Evolutionary conservation across 2,329 filamentous ascomycete species (phyloP).

Genomic region (Fusarium incarnatum): DNA sequence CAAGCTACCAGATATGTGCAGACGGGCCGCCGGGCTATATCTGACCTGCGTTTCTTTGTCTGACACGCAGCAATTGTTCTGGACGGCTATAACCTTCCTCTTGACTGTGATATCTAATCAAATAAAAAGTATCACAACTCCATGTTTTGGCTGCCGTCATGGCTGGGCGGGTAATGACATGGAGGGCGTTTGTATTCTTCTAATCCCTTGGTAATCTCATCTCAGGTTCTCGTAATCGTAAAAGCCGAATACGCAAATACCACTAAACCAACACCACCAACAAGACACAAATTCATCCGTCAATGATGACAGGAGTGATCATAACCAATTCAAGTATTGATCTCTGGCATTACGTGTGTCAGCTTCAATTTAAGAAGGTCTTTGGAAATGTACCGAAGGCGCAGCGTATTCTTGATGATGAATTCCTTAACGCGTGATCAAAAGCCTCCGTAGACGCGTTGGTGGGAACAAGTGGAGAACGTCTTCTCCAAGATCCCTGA

Average conservation of each 20-base stretch:
- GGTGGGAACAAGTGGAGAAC: slow-evolving; percentile 29
- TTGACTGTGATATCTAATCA: not conserved
- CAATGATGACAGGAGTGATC: not conserved
- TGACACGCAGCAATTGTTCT: not conserved
- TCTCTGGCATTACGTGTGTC: slow-evolving; percentile 9
- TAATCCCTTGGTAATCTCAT: not conserved
- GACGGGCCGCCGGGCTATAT: not conserved
- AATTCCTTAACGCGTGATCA: slow-evolving; percentile 1
- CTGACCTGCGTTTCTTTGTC: slow-evolving; percentile 16
- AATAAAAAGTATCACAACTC: not conserved
- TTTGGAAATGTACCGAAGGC: slow-evolving; percentile 1
- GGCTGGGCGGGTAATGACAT: not conserved
- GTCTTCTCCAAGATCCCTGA: slow-evolving; percentile 16
- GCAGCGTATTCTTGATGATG: not conserved
- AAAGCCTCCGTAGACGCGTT: slow-evolving; percentile 23
- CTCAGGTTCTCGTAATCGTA: slow-evolving; percentile 34
- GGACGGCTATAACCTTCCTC: not conserved
- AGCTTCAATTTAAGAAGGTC: slow-evolving; percentile 15
- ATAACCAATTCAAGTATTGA: slow-evolving; percentile 7
- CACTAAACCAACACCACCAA: not conserved
- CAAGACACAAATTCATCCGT: not conserved
- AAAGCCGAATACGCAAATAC: slow-evolving; percentile 35
- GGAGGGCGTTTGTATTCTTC: not conserved
- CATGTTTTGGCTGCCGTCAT: not conserved
- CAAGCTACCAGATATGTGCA: not conserved